These are phyloP conservation scores for Pontederia paniculata DNA, from an alignment of 176 grass and related monocot genomes.

Conservation along the genomic window DNA sequence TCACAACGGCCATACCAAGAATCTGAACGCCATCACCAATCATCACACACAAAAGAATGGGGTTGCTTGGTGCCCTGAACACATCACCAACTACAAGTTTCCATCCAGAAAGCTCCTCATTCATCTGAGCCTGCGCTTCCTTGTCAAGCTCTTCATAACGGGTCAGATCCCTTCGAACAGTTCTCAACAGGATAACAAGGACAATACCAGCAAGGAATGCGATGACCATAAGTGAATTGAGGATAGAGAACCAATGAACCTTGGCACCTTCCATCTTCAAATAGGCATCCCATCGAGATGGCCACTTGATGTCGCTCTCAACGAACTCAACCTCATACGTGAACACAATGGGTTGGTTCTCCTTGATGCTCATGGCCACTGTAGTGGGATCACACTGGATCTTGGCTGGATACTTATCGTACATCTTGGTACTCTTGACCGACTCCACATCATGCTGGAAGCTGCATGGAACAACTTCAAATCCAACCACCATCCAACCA, in stretches of 20 bases:
- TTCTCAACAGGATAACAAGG: conserved; percentile 54
- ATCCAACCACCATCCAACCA: conserved; percentile 53
- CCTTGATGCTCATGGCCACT: conserved; percentile 32
- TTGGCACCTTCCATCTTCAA: conserved; percentile 46
- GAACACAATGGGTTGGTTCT: conserved; percentile 28
- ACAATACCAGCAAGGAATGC: conserved; percentile 48
- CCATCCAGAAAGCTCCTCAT: conserved; percentile 43
- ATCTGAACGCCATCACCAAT: conserved; percentile 57
- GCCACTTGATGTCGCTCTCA: conserved; percentile 41
- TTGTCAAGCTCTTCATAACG: conserved; percentile 38
- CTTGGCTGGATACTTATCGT: conserved; percentile 31
- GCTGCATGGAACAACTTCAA: conserved; percentile 61
- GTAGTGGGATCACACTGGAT: conserved; percentile 28
- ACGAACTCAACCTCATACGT: conserved; percentile 46
- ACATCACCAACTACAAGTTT: conserved; percentile 42
- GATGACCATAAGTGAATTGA: conserved; percentile 50
- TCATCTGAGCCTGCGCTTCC: conserved; percentile 16
- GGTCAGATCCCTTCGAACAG: conserved; percentile 46
- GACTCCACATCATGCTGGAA: conserved; percentile 25
- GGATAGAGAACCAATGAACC: conserved; percentile 75
- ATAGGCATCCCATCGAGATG: conserved; percentile 62
- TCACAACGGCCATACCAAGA: conserved; percentile 45
- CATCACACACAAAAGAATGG: conserved; percentile 40
- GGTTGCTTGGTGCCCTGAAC: conserved; percentile 36
- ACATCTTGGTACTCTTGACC: conserved; percentile 21